A percentile compares a stretch with the other conserved stretches of the same genome.
phyloP scores from a whole-genome alignment of 2,329 filamentous ascomycete species.

The Cadophora luteo-olivacea region DNA sequence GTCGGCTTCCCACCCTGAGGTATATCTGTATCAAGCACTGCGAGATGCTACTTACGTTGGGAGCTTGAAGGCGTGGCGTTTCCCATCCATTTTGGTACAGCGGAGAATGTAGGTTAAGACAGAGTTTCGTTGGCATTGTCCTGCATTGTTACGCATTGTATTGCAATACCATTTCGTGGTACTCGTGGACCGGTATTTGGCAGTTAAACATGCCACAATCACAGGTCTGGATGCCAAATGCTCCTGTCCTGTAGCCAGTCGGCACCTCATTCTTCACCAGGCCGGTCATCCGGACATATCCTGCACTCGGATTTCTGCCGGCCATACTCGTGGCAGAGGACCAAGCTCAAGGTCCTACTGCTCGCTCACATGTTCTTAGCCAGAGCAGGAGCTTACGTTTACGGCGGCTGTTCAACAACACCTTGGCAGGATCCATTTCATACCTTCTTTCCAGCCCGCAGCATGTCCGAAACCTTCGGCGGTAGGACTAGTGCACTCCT shows the following conservation, averaged over 20 bases:
- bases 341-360: too few relatives aligned
- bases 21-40: not conserved
- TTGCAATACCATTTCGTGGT: not conserved
- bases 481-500: conserved; percentile 83
- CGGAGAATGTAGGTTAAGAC: not conserved
- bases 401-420: too few relatives aligned
- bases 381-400: too few relatives aligned
- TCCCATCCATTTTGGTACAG: not conserved
- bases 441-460: conserved; percentile 67
- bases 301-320: not conserved
- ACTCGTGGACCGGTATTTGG: not conserved
- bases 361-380: too few relatives aligned
- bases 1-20: not conserved
- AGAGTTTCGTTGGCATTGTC: not conserved
- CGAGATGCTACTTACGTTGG: not conserved
- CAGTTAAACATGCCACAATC: not conserved
- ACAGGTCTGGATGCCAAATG: not conserved
- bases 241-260: not conserved
- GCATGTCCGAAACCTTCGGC: conserved; percentile 84
- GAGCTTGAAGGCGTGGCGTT: not conserved
- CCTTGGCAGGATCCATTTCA: conserved; percentile 16
- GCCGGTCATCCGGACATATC: not conserved
- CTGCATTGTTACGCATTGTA: not conserved
- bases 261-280: not conserved
- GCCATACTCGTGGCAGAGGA: not conserved